A percentile compares a stretch with the other conserved stretches of the same genome.
Evolutionary conservation across 129 eudicot species (phyloP).

Genomic region (Flaveria sonorensis): DNA sequence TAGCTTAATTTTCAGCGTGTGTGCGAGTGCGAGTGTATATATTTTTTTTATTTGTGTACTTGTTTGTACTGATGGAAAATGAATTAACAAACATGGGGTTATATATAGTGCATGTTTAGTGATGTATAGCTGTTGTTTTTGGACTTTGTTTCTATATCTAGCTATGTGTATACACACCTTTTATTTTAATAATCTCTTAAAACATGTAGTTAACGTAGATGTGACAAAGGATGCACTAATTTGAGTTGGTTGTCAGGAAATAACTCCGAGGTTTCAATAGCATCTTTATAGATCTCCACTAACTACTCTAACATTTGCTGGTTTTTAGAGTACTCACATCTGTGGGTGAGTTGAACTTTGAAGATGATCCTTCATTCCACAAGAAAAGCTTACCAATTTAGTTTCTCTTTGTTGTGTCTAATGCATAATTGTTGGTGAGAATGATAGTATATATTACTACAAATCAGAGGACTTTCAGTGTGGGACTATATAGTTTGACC

Average conservation of each 20-base stretch:
- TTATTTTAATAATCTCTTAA: neutral
- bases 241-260: neutral
- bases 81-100: neutral
- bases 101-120: slow-evolving; percentile 17
- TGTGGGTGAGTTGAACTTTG: neutral
- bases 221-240: slow-evolving; percentile 9
- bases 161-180: neutral
- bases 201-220: neutral
- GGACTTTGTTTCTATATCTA: neutral
- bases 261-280: neutral
- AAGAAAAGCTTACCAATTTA: no score
- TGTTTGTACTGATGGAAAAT: slow-evolving; percentile 1
- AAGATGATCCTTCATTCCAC: neutral
- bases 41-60: neutral
- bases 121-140: neutral
- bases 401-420: no score
- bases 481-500: no score
- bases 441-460: no score
- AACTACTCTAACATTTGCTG: neutral
- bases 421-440: no score
- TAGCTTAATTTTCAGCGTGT: neutral
- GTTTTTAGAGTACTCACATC: neutral
- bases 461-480: no score
- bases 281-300: neutral
- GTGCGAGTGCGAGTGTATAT: neutral